Conservation (phyloP, 1,284 basidiomycete species). For the Ganoderma leucocontextum region DNA sequence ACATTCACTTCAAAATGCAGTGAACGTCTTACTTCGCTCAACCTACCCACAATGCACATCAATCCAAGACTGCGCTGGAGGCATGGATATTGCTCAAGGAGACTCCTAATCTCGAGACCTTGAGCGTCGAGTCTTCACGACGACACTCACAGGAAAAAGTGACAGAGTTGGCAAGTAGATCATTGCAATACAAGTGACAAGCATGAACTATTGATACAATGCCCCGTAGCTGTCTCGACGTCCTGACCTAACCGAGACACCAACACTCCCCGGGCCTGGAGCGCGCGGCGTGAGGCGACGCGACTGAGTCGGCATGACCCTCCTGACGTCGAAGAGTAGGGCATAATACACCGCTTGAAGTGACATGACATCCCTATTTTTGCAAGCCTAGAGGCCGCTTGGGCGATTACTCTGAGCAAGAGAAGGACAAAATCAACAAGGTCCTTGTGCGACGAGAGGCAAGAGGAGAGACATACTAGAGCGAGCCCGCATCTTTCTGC, state of each 20-base stretch:
- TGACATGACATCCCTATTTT: constrained; percentile 36
- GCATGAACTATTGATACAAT: constrained; percentile 34
- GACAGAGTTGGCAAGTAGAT: constrained; percentile 23
- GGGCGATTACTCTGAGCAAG: constrained; percentile 45
- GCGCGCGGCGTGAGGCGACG: constrained; percentile 37
- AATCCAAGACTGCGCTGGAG: background rate
- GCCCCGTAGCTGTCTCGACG: constrained; percentile 34
- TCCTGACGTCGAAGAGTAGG: constrained; percentile 30
- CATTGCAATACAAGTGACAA: constrained; percentile 36
- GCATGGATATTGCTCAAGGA: background rate
- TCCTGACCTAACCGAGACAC: constrained; percentile 33
- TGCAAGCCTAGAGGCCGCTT: constrained; percentile 42
- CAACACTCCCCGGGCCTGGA: constrained; percentile 32
- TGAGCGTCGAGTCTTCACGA: background rate
- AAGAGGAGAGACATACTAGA: constrained; percentile 68
- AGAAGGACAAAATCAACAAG: constrained; percentile 4
- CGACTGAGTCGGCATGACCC: constrained; percentile 32
- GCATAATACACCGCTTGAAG: constrained; percentile 27
- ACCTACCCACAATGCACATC: background rate
- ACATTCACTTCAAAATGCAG: background rate
- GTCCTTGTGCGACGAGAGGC: background rate
- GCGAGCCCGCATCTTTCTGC: constrained; percentile 91
- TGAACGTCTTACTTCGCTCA: background rate
- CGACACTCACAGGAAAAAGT: background rate
- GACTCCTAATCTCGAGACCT: background rate